Base-by-base conservation (phyloP, 1,284 basidiomycete genomes). In the Cystobasidium pallidum region DNA sequence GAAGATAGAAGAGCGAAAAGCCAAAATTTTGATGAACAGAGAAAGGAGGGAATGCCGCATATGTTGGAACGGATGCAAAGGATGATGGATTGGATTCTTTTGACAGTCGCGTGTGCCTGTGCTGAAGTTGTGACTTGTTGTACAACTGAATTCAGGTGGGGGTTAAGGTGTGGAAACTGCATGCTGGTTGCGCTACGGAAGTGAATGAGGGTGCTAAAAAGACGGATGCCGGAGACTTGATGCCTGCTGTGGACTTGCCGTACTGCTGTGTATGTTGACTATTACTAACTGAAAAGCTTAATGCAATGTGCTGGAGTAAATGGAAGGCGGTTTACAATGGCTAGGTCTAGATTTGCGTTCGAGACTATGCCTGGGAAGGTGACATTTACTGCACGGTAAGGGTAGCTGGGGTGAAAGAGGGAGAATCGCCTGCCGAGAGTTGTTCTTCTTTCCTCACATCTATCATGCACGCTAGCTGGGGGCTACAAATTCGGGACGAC, bases 401-500 rank as follows among this genome's bases (percentile, higher is more conserved):
- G n/a, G n/a, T n/a, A n/a, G n/a, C n/a, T n/a, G n/a, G n/a, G n/a
- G n/a, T n/a, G n/a, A n/a, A n/a, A n/a, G n/a, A n/a, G n/a, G n/a
- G n/a, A n/a, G n/a, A n/a, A n/a, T n/a, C n/a, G n/a, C n/a, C n/a
- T n/a, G n/a, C n/a, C n/a, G n/a, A n/a, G n/a, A n/a, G n/a, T n/a
- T n/a, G n/a, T n/a, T n/a, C n/a, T n/a, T n/a, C n/a, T n/a, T 19
- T 3, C 26, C 34, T 34, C 49, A 28, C 49, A 64, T 19, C 45
- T 7, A 17, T 45, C 62, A 36, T 64, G 49, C 19, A 34, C 39
- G 30, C 62, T 64, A 21, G 17, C 34, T 15, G 32, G n/a, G n/a
- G n/a, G n/a, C 26, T 1, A 64, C 24, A 15, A 49, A 64, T 6
- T 64, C 62, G 2, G 62, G 62, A 13, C 49, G 24, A 13, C 24